phyloP scores from a whole-genome alignment of 139 green algal species.

The Coelastrella sp. region DNA sequence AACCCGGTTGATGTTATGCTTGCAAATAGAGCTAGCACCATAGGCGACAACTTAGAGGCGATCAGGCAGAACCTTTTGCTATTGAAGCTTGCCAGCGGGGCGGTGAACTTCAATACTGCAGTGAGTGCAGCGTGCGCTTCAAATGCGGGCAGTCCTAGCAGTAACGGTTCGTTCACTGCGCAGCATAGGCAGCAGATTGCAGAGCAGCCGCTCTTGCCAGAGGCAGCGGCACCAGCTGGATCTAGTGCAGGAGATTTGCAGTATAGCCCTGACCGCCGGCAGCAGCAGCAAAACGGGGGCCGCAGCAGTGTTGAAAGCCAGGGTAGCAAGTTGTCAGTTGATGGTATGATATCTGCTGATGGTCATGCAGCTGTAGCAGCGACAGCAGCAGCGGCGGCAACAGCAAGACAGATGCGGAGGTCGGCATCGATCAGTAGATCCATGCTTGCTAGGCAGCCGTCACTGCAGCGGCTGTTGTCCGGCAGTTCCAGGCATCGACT shows the following conservation, averaged over 20 bases:
- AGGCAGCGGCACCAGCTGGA: background rate
- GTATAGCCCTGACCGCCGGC: background rate
- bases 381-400: background rate
- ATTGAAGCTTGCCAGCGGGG: conserved; percentile 29
- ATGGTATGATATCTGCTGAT: too few species aligned
- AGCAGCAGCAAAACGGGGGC: conserved; percentile 21
- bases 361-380: background rate
- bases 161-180: background rate
- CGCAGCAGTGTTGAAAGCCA: background rate
- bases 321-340: background rate
- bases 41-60: conserved; percentile 6
- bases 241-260: background rate
- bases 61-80: conserved; percentile 30
- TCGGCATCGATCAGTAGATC: background rate
- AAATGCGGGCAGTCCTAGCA: background rate
- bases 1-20: conserved; percentile 37
- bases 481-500: background rate
- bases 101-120: background rate
- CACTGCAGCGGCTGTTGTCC: conserved; percentile 22
- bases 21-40: background rate
- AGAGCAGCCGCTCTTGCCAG: too few species aligned
- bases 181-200: background rate
- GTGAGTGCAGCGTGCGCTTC: background rate
- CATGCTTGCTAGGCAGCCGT: conserved; percentile 1
- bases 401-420: background rate